Base-by-base conservation (phyloP, 305 asterid species). In the Caryopteris hybrid region DNA sequence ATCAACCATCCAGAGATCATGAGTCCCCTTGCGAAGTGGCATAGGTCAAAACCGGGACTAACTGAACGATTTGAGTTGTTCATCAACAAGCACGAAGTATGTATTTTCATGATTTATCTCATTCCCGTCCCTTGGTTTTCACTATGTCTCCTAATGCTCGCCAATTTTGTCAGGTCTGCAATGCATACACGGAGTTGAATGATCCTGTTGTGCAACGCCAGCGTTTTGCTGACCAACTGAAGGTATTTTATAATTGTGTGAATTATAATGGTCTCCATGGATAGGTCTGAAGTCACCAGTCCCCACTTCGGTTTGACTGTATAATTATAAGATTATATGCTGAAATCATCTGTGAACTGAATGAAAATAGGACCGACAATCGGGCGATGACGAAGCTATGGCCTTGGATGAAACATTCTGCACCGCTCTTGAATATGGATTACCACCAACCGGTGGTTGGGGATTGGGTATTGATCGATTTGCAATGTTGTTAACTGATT, bases 321-420 rank as follows among this genome's bases (percentile, higher is more conserved):
- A 29, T 53, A 50, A 39, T 42, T 51, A n/a, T 31, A 25, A 1
- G 43, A 38, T 11, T 14, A 20, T 36, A 21, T 74, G 55, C 68
- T 74, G 36, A 43, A 33, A 23, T 57, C 48, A 59, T 60, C 25
- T 54, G n/a, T n/a, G 42, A 36, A 18, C 41, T 55, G 21, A 11
- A 51, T 62, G 61, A 48, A 68, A 74, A 45, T 75, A 93, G 96
- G 97, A 93, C 66, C 95, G 96, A 8, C 92, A 83, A 84, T 88
- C 92, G 0, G 99, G 99, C 58, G 97, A 93, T 76, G 99, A 93
- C 66, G 97, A 91, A 80, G 97, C 96, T 13, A 93, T 93, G 99
- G 92, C 91, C n/a, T 71, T 88, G 78, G 99, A 90, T 58, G 99
- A 90, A 74, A 80, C 86, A 3, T 93, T 88, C 54, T 86, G 95